These are phyloP conservation scores for Euphrasia confusa DNA, from an alignment of 257 asterid species.

Conservation along the genomic window DNA sequence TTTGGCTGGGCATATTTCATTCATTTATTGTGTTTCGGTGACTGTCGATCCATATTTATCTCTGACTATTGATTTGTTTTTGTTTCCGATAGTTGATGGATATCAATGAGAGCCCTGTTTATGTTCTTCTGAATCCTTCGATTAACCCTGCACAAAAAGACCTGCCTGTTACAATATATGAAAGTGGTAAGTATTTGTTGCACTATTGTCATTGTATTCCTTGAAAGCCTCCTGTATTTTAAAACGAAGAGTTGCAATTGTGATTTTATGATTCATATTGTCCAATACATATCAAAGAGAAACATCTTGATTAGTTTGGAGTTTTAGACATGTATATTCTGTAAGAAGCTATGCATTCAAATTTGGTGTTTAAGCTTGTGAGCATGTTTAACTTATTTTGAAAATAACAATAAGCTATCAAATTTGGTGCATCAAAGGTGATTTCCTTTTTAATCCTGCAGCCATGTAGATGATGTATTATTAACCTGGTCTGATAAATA, in stretches of 20 bases:
- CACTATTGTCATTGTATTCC: neutral
- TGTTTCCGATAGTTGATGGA: conserved; percentile 68
- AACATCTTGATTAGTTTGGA: conserved; percentile 21
- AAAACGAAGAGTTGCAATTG: conserved; percentile 3
- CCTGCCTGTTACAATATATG: conserved; percentile 79
- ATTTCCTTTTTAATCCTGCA: neutral
- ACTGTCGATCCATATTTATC: conserved; percentile 12
- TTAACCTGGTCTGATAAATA: conserved; percentile 7
- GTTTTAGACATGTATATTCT: neutral
- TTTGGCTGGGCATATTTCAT: neutral
- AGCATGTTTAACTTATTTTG: conserved; percentile 1
- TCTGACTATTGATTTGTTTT: conserved; percentile 14
- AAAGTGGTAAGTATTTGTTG: conserved; percentile 64
- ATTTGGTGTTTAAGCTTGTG: neutral
- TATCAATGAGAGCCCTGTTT: conserved; percentile 91
- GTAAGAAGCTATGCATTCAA: conserved; percentile 11
- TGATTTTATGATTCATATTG: conserved; percentile 1
- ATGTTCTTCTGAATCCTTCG: conserved; percentile 86
- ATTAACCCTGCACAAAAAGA: conserved; percentile 93
- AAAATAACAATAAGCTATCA: conserved; percentile 10
- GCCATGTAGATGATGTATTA: conserved; percentile 15
- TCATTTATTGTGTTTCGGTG: conserved; percentile 3
- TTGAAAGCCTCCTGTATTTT: conserved; percentile 14
- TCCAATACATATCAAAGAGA: too few species aligned
- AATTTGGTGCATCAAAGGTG: conserved; percentile 11